Conservation (phyloP, 140 eudicot species). For the Ambrosia hybrid region DNA sequence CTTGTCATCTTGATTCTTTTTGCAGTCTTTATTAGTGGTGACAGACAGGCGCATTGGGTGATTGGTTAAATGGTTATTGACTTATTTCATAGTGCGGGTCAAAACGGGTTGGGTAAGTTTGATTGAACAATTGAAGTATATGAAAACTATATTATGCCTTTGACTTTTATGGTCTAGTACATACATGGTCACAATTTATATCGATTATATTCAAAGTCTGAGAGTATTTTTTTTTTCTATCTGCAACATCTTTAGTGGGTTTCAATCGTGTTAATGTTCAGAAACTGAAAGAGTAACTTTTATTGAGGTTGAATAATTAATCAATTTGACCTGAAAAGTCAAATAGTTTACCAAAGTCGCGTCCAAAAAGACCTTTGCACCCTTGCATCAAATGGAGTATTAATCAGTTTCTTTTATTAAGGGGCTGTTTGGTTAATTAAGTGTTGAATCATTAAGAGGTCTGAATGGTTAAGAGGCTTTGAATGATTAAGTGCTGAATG, state of each 20-base stretch:
- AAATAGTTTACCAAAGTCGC: neutral
- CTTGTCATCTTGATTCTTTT: slow-evolving; percentile 19
- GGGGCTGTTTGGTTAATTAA: too few species aligned
- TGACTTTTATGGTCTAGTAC: too few species aligned
- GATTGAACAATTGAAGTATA: neutral
- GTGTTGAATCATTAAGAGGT: too few species aligned
- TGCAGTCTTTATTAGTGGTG: neutral
- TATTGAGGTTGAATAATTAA: neutral
- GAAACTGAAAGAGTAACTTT: neutral
- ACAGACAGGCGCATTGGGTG: too few species aligned
- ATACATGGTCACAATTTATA: too few species aligned
- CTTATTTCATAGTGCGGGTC: too few species aligned
- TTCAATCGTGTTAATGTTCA: neutral
- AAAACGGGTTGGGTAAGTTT: too few species aligned
- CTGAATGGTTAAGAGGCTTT: too few species aligned
- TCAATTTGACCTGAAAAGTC: neutral
- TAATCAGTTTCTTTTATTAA: neutral
- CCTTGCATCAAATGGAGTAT: neutral
- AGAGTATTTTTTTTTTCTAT: neutral
- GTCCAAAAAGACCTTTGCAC: neutral
- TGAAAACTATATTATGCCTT: too few species aligned
- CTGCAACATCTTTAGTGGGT: neutral
- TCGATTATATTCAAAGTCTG: too few species aligned
- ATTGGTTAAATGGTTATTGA: too few species aligned
- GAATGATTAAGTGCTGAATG: too few species aligned